These are phyloP conservation scores for Lentinus brumalis DNA, from an alignment of 768 basidiomycete genomes.

Conservation along the genomic window DNA sequence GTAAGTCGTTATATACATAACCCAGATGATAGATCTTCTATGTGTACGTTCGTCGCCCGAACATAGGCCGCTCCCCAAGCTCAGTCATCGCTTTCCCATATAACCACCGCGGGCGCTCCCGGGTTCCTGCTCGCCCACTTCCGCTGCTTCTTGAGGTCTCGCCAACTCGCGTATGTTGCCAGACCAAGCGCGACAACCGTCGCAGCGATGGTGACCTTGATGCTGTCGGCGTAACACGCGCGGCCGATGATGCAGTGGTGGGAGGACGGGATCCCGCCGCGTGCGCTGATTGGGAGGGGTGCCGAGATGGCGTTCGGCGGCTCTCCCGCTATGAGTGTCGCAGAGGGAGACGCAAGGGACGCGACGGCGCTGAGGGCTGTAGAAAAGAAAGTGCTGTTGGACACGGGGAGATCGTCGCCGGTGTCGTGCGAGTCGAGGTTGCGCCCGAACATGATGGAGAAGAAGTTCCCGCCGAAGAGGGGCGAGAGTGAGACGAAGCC, in stretches of 20 bases:
- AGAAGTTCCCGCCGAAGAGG: constrained; percentile 76
- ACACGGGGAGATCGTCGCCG: constrained; percentile 6
- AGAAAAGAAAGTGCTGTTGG: not conserved
- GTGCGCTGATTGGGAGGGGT: not conserved
- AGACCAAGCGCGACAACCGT: constrained; percentile 48
- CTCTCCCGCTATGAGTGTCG: constrained; percentile 1
- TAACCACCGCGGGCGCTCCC: constrained; percentile 14
- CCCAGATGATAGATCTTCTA: not conserved
- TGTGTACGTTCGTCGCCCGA: not conserved
- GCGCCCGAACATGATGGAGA: constrained; percentile 81
- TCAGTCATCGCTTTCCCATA: constrained; percentile 27
- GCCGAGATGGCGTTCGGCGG: not conserved
- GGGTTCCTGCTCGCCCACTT: constrained; percentile 7
- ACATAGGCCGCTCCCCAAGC: not conserved
- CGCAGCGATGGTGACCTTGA: constrained; percentile 51
- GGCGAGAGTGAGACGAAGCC: constrained; percentile 77
- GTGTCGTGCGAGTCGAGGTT: constrained; percentile 74
- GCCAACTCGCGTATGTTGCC: constrained; percentile 53
- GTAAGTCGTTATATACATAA: not conserved
- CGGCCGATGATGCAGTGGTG: constrained; percentile 59
- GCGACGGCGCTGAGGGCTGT: constrained; percentile 1
- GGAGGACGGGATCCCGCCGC: constrained; percentile 27
- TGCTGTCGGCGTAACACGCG: constrained; percentile 59
- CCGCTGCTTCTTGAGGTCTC: constrained; percentile 36
- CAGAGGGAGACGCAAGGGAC: constrained; percentile 12